These are phyloP conservation scores for Grigorovia yakushimaensis DNA, from an alignment of 805 yeast species.

Conservation along the genomic window DNA sequence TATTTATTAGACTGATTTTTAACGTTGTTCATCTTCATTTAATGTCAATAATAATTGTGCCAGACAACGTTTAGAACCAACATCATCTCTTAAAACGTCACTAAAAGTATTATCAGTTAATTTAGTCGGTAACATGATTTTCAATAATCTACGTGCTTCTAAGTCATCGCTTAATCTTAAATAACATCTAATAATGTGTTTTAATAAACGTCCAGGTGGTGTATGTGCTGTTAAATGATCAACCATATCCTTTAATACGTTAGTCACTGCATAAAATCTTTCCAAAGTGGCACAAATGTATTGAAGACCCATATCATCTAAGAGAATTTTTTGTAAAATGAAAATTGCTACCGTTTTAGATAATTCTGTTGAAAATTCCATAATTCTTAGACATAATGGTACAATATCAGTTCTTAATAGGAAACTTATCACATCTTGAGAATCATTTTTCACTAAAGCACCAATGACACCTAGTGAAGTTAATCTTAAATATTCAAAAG, in stretches of 20 bases:
- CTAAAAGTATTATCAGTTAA: conserved; percentile 68
- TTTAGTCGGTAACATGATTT: conserved; percentile 77
- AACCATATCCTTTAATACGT: conserved; percentile 80
- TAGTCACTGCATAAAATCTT: conserved; percentile 86
- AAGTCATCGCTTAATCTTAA: conserved; percentile 80
- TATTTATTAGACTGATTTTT: background rate
- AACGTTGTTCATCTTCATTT: conserved; percentile 29
- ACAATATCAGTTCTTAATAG: conserved; percentile 92
- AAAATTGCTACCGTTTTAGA: conserved; percentile 95
- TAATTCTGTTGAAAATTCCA: conserved; percentile 90
- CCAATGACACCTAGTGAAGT: conserved; percentile 96
- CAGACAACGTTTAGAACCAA: conserved; percentile 77
- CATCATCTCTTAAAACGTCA: conserved; percentile 70
- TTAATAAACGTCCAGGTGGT: conserved; percentile 74
- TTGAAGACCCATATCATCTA: conserved; percentile 83
- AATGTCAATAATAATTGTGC: conserved; percentile 70
- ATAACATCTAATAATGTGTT: conserved; percentile 92
- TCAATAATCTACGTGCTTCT: conserved; percentile 82
- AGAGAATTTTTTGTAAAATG: conserved; percentile 82
- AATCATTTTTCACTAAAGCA: conserved; percentile 90
- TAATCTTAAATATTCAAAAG: conserved; percentile 86
- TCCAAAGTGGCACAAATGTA: conserved; percentile 94
- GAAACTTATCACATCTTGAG: conserved; percentile 89
- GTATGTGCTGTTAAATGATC: conserved; percentile 61
- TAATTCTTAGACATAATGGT: conserved; percentile 85